These are phyloP conservation scores for Encephalitozoon romaleae DNA, from an alignment of 371 early-diverging fungal genomes.

Conservation along the genomic window DNA sequence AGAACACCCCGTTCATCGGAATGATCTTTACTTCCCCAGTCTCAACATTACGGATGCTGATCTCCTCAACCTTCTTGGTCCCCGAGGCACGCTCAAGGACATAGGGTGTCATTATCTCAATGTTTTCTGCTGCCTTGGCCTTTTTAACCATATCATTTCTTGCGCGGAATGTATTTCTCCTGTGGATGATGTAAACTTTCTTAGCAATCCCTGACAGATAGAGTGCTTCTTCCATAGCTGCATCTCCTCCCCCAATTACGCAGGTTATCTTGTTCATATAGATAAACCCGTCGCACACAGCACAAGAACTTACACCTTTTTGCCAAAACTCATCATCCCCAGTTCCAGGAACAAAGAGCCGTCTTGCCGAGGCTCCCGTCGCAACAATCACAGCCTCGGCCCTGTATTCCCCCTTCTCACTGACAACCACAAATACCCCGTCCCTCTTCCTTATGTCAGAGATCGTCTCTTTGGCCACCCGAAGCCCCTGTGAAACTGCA, in stretches of 20 bases:
- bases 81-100: constrained; percentile 74
- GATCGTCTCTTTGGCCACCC: constrained; percentile 63
- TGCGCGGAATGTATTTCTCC: constrained; percentile 85
- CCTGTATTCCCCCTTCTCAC: constrained; percentile 61
- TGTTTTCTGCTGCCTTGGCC: constrained; percentile 70
- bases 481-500: constrained; percentile 79
- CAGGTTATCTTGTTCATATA: constrained; percentile 75
- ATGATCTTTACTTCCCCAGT: constrained; percentile 62
- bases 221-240: constrained; percentile 91
- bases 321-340: constrained; percentile 79
- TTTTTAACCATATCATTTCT: constrained; percentile 85
- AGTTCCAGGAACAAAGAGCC: constrained; percentile 64
- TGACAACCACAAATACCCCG: constrained; percentile 36
- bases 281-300: constrained; percentile 95
- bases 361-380: constrained; percentile 93
- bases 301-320: constrained; percentile 92
- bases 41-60: constrained; percentile 58
- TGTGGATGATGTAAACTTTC: constrained; percentile 80
- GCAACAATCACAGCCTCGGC: constrained; percentile 80
- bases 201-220: constrained; percentile 78
- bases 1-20: constrained; percentile 80
- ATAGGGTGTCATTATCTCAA: constrained; percentile 79
- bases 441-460: constrained; percentile 39
- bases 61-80: constrained; percentile 62
- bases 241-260: constrained; percentile 95